Evolutionary conservation across 2,329 filamentous ascomycete species (phyloP), one percentile per base, ranked within the genome.

Genomic region (Microascus cirrosus): DNA sequence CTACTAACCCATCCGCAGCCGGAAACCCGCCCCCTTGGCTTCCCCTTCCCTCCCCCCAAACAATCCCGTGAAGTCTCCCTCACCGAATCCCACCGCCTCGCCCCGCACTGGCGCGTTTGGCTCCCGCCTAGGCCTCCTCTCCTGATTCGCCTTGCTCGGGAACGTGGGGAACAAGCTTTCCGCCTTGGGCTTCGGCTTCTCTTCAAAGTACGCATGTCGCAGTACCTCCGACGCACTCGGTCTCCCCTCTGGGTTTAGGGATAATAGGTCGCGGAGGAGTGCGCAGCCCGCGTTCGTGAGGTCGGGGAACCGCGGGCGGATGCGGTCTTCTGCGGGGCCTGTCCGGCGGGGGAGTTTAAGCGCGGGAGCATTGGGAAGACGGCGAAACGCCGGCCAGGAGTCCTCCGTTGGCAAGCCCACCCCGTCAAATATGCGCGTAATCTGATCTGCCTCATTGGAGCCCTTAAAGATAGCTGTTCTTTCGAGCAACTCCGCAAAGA

Each of bases 111-210:
- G 94, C 7, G 94, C 94, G 69, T 91, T 86, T 1, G 94, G 94
- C 60, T 85, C 28, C 60, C 82, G 77, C 60, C 82, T 77, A 42
- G 82, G 77, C 62, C 89, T 77, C 67, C 85, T 87, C 76, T 99
- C 94, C 76, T 94, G 88, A 1, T 91, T 90, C 0, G 94, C 94
- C 71, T 95, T 96, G 65, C 89, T 94, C 0, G 94, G 94, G 69
- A 97, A 99, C 0, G 94, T 97, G 2, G 94, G 94, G 68, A 99
- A 97, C 85, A 99, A 87, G 65, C 87, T 87, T 68, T 90, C 87
- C 8, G 87, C 85, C 73, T 97, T 97, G 1, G 92, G 90, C 60
- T 88, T 88, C 1, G 94, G 94, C 64, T 95, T 87, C 73, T 97
- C 92, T 20, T 71, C 77, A 71, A 99, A 99, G 70, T 95, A 99